Conservation (phyloP, 2,329 filamentous ascomycete genomes). For the Scedosporium boydii region DNA sequence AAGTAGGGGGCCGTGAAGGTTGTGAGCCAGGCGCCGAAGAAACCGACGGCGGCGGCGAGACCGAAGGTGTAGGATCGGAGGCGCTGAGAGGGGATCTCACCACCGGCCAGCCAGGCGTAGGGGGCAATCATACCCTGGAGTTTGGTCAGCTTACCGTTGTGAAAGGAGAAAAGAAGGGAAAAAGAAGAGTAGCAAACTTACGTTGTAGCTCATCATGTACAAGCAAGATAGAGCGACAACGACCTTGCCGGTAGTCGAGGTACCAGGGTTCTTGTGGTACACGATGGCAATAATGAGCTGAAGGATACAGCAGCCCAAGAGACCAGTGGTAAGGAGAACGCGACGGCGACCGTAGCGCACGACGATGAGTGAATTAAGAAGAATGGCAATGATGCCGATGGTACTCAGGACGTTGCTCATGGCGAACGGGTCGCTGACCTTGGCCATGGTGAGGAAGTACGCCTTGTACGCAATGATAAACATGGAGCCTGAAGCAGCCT, state of each 20-base stretch:
- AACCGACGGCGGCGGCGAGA: conserved; percentile 35
- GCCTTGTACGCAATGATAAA: conserved; percentile 37
- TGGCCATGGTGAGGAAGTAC: conserved; percentile 46
- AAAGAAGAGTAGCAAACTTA: conserved; percentile 17
- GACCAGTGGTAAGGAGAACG: conserved; percentile 35
- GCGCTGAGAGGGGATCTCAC: conserved; percentile 42
- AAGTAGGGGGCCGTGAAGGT: conserved; percentile 46
- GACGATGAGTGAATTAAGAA: conserved; percentile 37
- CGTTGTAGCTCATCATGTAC: conserved; percentile 40
- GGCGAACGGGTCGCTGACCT: conserved; percentile 37
- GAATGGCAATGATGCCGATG: conserved; percentile 37
- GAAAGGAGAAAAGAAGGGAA: background rate
- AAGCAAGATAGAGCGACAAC: conserved; percentile 37
- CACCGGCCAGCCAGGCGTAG: conserved; percentile 42
- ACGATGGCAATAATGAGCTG: conserved; percentile 40
- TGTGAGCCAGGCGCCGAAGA: conserved; percentile 39
- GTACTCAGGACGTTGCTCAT: conserved; percentile 40
- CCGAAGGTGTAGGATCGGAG: conserved; percentile 43
- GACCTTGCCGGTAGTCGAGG: conserved; percentile 23
- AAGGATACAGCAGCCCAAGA: conserved; percentile 36
- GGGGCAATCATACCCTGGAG: conserved; percentile 33
- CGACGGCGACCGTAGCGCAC: conserved; percentile 37
- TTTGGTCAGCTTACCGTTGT: no score
- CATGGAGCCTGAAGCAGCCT: conserved; percentile 36
- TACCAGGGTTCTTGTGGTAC: conserved; percentile 28